Evolutionary conservation across 176 grass and related monocot species (phyloP).

Genomic region (Triticum aestivum): IWGSC_CS_RefSeq_v2.1 NC_057801.1:719049820-719050319

Average conservation of each 20-base stretch:
- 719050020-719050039: constrained; percentile 17
- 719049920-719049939: constrained; percentile 5
- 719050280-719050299: no score
- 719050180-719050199: background rate
- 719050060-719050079: constrained; percentile 36
- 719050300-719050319: no score
- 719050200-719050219: background rate
- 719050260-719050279: background rate
- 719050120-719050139: background rate
- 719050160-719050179: background rate
- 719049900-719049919: background rate
- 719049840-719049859: background rate
- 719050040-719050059: background rate
- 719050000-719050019: constrained; percentile 20
- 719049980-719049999: constrained; percentile 21
- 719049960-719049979: constrained; percentile 41
- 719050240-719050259: background rate
- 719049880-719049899: background rate
- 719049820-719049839: background rate
- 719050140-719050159: background rate
- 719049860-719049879: background rate
- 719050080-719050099: background rate
- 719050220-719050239: background rate
- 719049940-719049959: no score
- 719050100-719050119: constrained; percentile 30